Conservation (phyloP, 306 rosid species). For the Purshia tridentata region DNA sequence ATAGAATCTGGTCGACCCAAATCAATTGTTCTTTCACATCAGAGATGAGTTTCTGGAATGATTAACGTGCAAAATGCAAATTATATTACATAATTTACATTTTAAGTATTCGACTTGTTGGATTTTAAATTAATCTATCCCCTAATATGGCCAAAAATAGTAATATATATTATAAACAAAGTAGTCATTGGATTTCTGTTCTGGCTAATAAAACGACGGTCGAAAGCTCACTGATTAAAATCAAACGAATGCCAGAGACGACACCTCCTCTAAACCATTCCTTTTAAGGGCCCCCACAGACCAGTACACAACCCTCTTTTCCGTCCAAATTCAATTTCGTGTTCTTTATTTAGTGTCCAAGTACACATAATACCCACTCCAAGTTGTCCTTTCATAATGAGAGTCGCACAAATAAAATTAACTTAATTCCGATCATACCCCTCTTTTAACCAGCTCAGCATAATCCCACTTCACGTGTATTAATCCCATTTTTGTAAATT, state of each 20-base stretch:
- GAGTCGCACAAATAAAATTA: background rate
- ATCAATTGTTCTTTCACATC: background rate
- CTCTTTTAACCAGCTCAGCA: too few relatives aligned
- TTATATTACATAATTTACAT: background rate
- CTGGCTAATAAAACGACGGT: background rate
- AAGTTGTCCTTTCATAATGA: background rate
- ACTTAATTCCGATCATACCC: background rate
- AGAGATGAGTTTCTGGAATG: background rate
- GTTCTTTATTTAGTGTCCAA: too few relatives aligned
- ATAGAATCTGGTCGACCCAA: background rate
- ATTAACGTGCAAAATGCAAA: background rate
- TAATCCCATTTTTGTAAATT: constrained; percentile 33
- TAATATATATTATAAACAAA: background rate
- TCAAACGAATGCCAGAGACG: background rate
- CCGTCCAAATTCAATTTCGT: constrained; percentile 16
- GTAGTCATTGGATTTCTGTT: background rate
- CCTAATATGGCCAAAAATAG: background rate
- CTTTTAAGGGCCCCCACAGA: background rate
- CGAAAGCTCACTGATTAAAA: background rate
- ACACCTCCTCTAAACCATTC: background rate
- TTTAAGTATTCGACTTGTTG: background rate
- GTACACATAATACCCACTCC: background rate
- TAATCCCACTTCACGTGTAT: background rate
- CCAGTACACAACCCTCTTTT: background rate
- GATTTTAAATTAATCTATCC: background rate